Evolutionary conservation across 2,329 filamentous ascomycete genomes (phyloP), one percentile per base, ranked within the genome.

Genomic region (Biscogniauxia marginata): DNA sequence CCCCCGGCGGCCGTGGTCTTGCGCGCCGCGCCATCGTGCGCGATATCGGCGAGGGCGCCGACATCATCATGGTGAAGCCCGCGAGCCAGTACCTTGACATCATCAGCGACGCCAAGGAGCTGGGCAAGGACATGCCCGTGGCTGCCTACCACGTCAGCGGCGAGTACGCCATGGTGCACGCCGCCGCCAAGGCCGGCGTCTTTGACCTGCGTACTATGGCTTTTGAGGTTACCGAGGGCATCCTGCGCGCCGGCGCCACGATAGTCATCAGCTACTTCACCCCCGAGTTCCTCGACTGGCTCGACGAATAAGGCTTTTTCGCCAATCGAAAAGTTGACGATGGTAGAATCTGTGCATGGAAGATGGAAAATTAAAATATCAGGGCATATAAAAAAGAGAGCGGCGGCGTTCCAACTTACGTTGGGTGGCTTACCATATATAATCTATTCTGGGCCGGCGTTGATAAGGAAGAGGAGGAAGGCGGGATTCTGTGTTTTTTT

Each of bases 61-160:
- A 99, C 70, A 91, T 97, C 65, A 96, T 99, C 75, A 97, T 99
- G 93, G 95, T 99, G 60, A 99, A 99, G 81, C 95, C 95, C 2
- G 95, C 95, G 8, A 90, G 90, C 67, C 91, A 93, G 74, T 99
- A 96, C 73, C 83, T 99, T 47, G 95, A 99, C 75, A 96, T 99
- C 67, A 98, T 99, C 73, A 91, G 90, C 64, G 95, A 99, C 70
- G 95, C 95, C 52, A 98, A 96, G 79, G 92, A 97, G 53, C 83
- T 98, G 53, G 93, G 91, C 57, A 89, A 87, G 71, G 92, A 98
- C 73, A 82, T 98, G 73, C 95, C 95, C 2, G 83, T 99, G 34
- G 93, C 95, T 1, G 93, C 95, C 20, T 99, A 99, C 74, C 95
- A 99, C 73, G 95, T 99, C 57, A 95, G 90, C 67, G 95, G 95